Conservation (phyloP, 1,284 basidiomycete genomes). For the Anthracocystis panici-leucophaei region DNA sequence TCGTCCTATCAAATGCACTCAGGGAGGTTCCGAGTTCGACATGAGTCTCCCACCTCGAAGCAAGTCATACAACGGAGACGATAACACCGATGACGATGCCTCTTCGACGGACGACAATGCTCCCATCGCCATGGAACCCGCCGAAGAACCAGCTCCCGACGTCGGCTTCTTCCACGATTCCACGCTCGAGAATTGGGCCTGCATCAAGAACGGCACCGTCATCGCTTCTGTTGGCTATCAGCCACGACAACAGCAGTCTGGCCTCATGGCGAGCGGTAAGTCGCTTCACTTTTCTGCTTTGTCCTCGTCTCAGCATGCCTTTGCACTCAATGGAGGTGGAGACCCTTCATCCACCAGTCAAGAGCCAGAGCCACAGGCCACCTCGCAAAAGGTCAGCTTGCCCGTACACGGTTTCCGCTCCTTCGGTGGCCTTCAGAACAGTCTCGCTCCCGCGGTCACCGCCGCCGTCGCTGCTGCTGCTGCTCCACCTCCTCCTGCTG, state of each 20-base stretch:
- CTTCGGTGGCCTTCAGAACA: conserved; percentile 55
- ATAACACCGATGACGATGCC: conserved; percentile 33
- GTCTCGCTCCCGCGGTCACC: conserved; percentile 23
- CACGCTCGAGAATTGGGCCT: conserved; percentile 51
- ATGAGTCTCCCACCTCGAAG: conserved; percentile 54
- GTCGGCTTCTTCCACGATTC: conserved; percentile 40
- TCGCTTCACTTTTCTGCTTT: conserved; percentile 51
- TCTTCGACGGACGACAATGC: conserved; percentile 24
- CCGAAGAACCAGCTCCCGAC: conserved; percentile 43
- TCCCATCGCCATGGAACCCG: conserved; percentile 10
- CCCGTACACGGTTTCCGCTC: conserved; percentile 60
- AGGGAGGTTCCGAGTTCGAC: conserved; percentile 56
- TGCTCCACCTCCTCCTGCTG: too few species aligned
- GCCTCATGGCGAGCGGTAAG: conserved; percentile 49
- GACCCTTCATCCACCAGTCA: conserved; percentile 9
- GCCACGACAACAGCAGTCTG: conserved; percentile 46
- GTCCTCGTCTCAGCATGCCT: conserved; percentile 37
- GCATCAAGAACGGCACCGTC: conserved; percentile 56
- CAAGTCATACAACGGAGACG: conserved; percentile 46
- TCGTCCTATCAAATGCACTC: conserved; percentile 59
- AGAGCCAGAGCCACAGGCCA: conserved; percentile 3
- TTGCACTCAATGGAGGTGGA: conserved; percentile 15
- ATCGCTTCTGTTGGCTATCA: conserved; percentile 39
- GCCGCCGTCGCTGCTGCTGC: too few species aligned
- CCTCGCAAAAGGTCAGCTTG: conserved; percentile 44